These are phyloP conservation scores for Dovyalis caffra DNA, from an alignment of 345 rosid species.

Conservation along the genomic window DNA sequence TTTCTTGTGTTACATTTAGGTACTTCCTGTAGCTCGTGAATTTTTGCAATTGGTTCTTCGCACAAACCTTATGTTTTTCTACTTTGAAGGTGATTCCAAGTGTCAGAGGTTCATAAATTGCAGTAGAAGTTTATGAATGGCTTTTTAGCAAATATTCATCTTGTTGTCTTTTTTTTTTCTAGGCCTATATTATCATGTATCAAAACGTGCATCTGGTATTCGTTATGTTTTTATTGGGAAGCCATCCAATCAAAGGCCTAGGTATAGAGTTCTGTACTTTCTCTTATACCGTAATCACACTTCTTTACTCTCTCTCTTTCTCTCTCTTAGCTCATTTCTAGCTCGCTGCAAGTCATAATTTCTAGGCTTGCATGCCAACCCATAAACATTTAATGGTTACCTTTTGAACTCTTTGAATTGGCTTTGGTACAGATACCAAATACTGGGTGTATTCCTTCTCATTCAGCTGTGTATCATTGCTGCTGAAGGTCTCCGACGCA, in stretches of 20 bases:
- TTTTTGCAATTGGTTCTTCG: constrained; percentile 77
- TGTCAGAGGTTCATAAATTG: constrained; percentile 9
- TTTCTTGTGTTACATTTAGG: constrained; percentile 35
- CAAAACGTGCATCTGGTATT: constrained; percentile 84
- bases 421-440: constrained; percentile 69
- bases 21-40: constrained; percentile 79
- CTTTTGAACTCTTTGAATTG: constrained; percentile 6
- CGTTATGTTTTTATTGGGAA: constrained; percentile 89
- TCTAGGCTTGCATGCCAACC: background rate
- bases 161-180: background rate
- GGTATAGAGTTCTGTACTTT: constrained; percentile 34
- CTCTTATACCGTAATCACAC: background rate
- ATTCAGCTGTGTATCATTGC: constrained; percentile 90
- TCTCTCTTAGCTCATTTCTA: too few relatives aligned
- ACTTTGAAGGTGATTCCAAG: constrained; percentile 80
- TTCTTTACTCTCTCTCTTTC: too few relatives aligned
- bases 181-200: constrained; percentile 91
- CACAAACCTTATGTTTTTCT: constrained; percentile 91
- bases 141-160: background rate
- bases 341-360: background rate
- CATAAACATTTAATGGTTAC: background rate
- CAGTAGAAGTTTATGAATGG: background rate
- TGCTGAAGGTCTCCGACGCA: constrained; percentile 77
- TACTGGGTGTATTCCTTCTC: constrained; percentile 84
- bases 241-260: constrained; percentile 89